Conservation (phyloP, 306 rosid species). For the Hylodesmum podocarpum region DNA sequence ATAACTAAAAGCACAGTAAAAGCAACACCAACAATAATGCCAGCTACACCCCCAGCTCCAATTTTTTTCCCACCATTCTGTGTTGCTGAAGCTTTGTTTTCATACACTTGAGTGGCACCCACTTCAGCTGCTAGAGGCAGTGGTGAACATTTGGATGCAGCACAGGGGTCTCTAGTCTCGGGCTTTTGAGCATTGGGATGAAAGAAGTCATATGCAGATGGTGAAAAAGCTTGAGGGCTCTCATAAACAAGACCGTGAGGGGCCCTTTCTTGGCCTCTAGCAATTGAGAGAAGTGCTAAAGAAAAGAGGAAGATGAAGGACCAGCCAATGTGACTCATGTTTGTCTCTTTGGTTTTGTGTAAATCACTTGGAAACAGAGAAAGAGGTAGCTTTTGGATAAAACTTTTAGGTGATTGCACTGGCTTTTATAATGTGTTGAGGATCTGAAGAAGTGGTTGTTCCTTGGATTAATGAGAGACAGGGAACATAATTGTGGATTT, state of each 20-base stretch:
- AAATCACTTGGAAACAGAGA: slow-evolving; percentile 26
- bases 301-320: slow-evolving; percentile 47
- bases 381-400: slow-evolving; percentile 32
- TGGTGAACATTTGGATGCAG: slow-evolving; percentile 64
- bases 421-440: slow-evolving; percentile 54
- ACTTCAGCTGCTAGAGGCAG: slow-evolving; percentile 68
- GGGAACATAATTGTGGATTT: slow-evolving; percentile 50
- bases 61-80: slow-evolving; percentile 31
- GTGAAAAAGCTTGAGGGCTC: slow-evolving; percentile 61
- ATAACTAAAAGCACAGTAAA: slow-evolving; percentile 55
- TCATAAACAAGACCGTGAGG: slow-evolving; percentile 71
- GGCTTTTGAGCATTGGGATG: slow-evolving; percentile 56
- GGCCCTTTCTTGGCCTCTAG: slow-evolving; percentile 62
- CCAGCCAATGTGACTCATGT: slow-evolving; percentile 38
- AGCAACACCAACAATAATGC: slow-evolving; percentile 52
- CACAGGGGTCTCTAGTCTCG: slow-evolving; percentile 44
- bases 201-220: slow-evolving; percentile 79
- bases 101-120: slow-evolving; percentile 43
- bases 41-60: slow-evolving; percentile 55
- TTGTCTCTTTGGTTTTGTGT: slow-evolving; percentile 19
- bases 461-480: slow-evolving; percentile 45
- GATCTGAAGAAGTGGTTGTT: slow-evolving; percentile 45
- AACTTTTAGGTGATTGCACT: slow-evolving; percentile 35
- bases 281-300: slow-evolving; percentile 34
- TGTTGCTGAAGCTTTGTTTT: slow-evolving; percentile 40